Conservation (phyloP, 225 moss, liverwort and hornwort genomes). For the Bryoerythrophyllum caledonicum region DNA sequence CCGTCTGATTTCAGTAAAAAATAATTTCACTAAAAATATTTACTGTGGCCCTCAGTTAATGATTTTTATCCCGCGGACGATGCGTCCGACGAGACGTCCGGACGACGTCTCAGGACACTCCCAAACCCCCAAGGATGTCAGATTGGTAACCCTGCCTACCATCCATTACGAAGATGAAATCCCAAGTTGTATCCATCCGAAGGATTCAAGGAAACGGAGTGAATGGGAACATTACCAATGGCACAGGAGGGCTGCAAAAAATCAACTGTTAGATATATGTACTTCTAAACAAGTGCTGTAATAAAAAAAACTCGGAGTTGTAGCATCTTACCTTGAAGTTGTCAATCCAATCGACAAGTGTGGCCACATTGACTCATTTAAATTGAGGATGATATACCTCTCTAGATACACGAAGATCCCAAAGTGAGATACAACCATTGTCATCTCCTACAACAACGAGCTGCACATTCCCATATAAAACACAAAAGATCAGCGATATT, state of each 20-base stretch:
- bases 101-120: too few species aligned
- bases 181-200: slow-evolving; percentile 78
- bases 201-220: slow-evolving; percentile 77
- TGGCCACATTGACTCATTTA: slow-evolving; percentile 56
- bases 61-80: too few species aligned
- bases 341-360: slow-evolving; percentile 54
- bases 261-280: too few species aligned
- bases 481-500: neutral
- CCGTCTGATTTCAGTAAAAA: too few species aligned
- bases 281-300: too few species aligned
- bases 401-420: slow-evolving; percentile 78
- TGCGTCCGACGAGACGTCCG: too few species aligned
- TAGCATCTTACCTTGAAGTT: slow-evolving; percentile 58
- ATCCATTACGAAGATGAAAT: slow-evolving; percentile 93
- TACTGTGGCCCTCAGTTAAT: too few species aligned
- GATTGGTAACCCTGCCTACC: too few species aligned
- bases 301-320: neutral
- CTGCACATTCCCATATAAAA: slow-evolving; percentile 39
- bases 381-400: slow-evolving; percentile 86
- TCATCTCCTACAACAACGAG: slow-evolving; percentile 84
- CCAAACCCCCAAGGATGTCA: too few species aligned
- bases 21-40: too few species aligned
- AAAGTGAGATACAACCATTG: slow-evolving; percentile 61
- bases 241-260: too few species aligned
- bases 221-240: slow-evolving; percentile 74